Evolutionary conservation across 495 filamentous ascomycete genomes (phyloP).

Genomic region (Xylaria flabelliformis): DNA sequence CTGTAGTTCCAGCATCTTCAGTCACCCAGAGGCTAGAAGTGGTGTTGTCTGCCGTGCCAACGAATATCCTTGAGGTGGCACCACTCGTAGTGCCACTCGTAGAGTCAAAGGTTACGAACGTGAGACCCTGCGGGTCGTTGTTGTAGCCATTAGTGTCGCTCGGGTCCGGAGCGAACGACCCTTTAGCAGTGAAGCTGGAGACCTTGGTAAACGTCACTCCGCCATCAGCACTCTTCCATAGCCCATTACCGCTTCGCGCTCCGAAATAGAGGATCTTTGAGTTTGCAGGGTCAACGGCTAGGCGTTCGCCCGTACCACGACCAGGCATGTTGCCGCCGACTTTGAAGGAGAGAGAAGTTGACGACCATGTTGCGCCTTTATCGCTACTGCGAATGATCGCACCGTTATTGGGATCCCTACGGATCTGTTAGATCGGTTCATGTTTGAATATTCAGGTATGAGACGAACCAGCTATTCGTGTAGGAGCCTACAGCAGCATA

Average conservation of each 20-base stretch:
- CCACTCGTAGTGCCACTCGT: constrained; percentile 51
- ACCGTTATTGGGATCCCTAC: constrained; percentile 61
- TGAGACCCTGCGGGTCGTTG: constrained; percentile 57
- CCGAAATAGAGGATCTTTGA: constrained; percentile 64
- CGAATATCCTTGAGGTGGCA: constrained; percentile 64
- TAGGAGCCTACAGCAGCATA: constrained; percentile 66
- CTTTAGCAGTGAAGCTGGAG: constrained; percentile 60
- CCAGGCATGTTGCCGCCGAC: constrained; percentile 71
- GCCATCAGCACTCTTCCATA: constrained; percentile 66
- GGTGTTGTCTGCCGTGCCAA: constrained; percentile 60
- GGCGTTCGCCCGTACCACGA: constrained; percentile 67
- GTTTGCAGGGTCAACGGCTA: constrained; percentile 65
- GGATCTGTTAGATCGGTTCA: not conserved
- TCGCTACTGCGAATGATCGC: constrained; percentile 59
- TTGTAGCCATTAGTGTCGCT: constrained; percentile 53
- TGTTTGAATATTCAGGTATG: not conserved
- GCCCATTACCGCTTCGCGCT: constrained; percentile 64
- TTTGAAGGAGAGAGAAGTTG: constrained; percentile 60
- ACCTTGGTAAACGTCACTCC: constrained; percentile 65
- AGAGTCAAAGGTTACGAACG: constrained; percentile 63
- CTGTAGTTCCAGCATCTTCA: constrained; percentile 57
- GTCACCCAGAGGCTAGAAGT: constrained; percentile 61
- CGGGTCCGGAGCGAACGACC: constrained; percentile 55
- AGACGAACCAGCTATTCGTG: constrained; percentile 56
- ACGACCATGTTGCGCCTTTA: constrained; percentile 57